phyloP scores from a whole-genome alignment of 371 early-diverging fungal species.

The Apophysomyces trapeziformis region DNA sequence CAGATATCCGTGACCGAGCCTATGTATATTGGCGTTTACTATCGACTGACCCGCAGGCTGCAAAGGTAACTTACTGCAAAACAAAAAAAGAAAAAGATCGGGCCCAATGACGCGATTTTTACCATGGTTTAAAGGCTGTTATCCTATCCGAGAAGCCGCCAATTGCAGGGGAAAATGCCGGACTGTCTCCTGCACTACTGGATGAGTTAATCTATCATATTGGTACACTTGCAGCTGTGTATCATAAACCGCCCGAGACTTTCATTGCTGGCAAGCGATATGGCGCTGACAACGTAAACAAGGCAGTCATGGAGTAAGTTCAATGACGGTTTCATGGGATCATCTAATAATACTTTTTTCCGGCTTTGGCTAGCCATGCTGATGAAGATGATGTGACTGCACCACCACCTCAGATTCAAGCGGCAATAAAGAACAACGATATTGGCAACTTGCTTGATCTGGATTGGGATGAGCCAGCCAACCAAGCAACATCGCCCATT shows the following conservation, averaged over 20 bases:
- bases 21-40: slow-evolving; percentile 97
- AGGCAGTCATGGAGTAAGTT: slow-evolving; percentile 54
- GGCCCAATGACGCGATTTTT: not conserved
- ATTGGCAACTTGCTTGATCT: slow-evolving; percentile 60
- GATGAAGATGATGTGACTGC: slow-evolving; percentile 62
- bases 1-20: slow-evolving; percentile 95
- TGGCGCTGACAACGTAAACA: slow-evolving; percentile 62
- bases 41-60: slow-evolving; percentile 90
- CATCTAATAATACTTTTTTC: not conserved
- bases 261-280: slow-evolving; percentile 73
- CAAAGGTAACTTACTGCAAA: slow-evolving; percentile 46
- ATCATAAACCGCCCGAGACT: slow-evolving; percentile 88
- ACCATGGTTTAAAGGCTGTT: slow-evolving; percentile 47
- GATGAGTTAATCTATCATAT: slow-evolving; percentile 90
- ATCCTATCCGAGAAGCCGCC: slow-evolving; percentile 92
- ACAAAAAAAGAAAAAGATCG: not conserved
- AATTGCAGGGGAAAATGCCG: slow-evolving; percentile 82
- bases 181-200: slow-evolving; percentile 79
- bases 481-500: slow-evolving; percentile 35
- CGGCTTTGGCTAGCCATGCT: slow-evolving; percentile 33
- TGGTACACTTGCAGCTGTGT: slow-evolving; percentile 89
- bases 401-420: slow-evolving; percentile 52
- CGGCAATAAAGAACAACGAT: slow-evolving; percentile 60
- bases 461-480: slow-evolving; percentile 51
- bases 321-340: not conserved